Evolutionary conservation across 495 filamentous ascomycete species (phyloP), one percentile per base, ranked within the genome.

Genomic region (Annulohypoxylon nitens): DNA sequence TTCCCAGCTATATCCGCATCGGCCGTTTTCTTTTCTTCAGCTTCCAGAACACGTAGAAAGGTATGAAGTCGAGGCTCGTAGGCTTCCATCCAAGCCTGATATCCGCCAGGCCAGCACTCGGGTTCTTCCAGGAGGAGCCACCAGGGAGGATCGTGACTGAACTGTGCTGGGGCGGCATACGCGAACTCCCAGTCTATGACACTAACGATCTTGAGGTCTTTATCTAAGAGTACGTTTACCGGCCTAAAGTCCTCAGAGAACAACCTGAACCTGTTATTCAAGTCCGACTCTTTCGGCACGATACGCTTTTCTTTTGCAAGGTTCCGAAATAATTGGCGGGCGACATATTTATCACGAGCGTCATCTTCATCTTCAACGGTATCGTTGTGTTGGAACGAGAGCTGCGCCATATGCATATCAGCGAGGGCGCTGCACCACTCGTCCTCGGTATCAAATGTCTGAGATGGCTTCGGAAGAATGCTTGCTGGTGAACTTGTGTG

Each of bases 151-250:
- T 79, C 78, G 39, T 78, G 73, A 26, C 72, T 67, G 68, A 86
- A 84, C 59, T 84, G 76, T 14, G 76, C 70, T 12, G 80, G 82
- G n/a, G 76, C 82, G 20, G 71, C 76, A 58, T 84, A 85, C n/a
- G 81, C 69, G 61, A 83, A 85, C 70, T 83, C 81, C 80, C 82
- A 84, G 68, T 83, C 83, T 60, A 81, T 76, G 10, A 74, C 73
- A 7, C 67, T 75, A 45, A 75, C 39, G 5, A 77, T 30, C 6
- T 57, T 50, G 4, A 70, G 33, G 16, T 70, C 67, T 37, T 67
- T 51, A 33, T 80, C 69, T n/a, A 81, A 10, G 12, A 82, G 73
- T n/a, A 78, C 63, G 65, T 80, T 81, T 12, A 62, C 39, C 33
- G 78, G 74, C 14, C 53, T 57, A 10, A 79, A 50, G 51, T 78